Evolutionary conservation across 2,329 filamentous ascomycete genomes (phyloP), one percentile per base, ranked within the genome.

Genomic region (Colletotrichum noveboracense): DNA sequence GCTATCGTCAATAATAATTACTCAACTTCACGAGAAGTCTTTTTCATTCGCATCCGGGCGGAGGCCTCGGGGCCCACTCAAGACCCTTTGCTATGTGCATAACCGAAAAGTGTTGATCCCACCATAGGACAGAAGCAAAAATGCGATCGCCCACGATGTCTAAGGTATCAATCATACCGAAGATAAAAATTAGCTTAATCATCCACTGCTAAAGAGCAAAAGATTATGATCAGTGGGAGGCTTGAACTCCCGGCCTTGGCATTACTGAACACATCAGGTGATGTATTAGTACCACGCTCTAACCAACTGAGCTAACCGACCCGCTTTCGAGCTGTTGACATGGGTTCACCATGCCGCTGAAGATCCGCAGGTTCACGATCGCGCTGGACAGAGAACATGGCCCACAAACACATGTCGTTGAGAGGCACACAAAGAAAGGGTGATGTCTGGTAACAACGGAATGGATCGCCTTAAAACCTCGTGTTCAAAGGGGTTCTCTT

Each of bases 261-360:
- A 75, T 75, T 64, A 72, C 72, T 18, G 30, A 64, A 75, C 62
- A 75, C 71, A 55, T 56, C 62, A 14, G 62, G 6, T 75, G 69
- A 67, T 55, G 66, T 75, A 75, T 75, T 75, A 75, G 72, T 75
- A 75, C 72, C 72, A 75, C 72, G 72, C 72, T 75, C 72, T 72
- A 72, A 75, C 72, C 72, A 75, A 75, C 72, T 75, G 72, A 75
- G 73, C 69, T 75, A 75, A 75, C 73, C 73, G 73, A 75, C 73
- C 73, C 55, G 32, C 58, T 67, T 64, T 14, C 1, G n/a, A 26
- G 13, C 18, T 62, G 38, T 1, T 0, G 0, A 1, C 0, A 0
- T 0, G 0, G 1, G 3, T 18, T 9, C 10, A 16, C 2, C 38
- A 30, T 18, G 4, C 13, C 1, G 6, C 5, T 14, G 1, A 71